A percentile compares a stretch with the other conserved stretches of the same genome.
These are phyloP conservation scores for Saksenaea oblongispora DNA, from an alignment of 371 early-diverging fungal genomes.

Conservation along the genomic window DNA sequence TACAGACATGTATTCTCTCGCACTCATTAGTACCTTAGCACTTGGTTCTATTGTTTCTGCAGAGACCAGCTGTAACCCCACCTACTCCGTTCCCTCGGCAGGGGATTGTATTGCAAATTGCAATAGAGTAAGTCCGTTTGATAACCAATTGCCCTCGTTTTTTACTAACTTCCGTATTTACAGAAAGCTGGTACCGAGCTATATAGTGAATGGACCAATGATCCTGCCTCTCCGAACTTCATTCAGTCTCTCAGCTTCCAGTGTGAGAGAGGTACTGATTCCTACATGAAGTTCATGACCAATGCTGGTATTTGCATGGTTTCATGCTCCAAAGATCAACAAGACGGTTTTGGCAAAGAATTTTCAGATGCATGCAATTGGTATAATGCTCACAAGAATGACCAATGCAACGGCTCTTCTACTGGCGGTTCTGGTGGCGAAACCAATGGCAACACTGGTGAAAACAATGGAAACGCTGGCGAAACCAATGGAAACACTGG, in stretches of 20 bases:
- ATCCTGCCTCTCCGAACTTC: constrained; percentile 30
- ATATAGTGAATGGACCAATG: constrained; percentile 25
- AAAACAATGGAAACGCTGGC: too few species aligned
- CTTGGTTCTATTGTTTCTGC: neutral
- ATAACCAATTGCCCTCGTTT: too few species aligned
- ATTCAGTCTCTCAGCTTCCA: constrained; percentile 25
- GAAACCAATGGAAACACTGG: too few species aligned
- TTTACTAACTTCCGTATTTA: neutral
- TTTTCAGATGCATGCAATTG: constrained; percentile 22
- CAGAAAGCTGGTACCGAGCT: constrained; percentile 26
- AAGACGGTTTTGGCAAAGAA: constrained; percentile 22
- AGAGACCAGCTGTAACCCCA: constrained; percentile 35
- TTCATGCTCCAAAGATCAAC: constrained; percentile 25
- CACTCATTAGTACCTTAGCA: too few species aligned
- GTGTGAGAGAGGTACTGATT: constrained; percentile 28
- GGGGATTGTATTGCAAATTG: constrained; percentile 17
- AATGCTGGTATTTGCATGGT: constrained; percentile 38
- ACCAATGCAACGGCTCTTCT: constrained; percentile 10
- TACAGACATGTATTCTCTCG: too few species aligned
- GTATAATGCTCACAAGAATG: constrained; percentile 27
- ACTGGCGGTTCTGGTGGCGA: too few species aligned
- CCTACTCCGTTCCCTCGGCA: constrained; percentile 29
- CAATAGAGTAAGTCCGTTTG: neutral
- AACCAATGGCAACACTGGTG: too few species aligned
- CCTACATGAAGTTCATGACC: constrained; percentile 34